A percentile compares a stretch with the other conserved stretches of the same genome.
phyloP scores from a whole-genome alignment of 1,284 basidiomycete species.

The Pseudozyma tsukubaensis region DNA sequence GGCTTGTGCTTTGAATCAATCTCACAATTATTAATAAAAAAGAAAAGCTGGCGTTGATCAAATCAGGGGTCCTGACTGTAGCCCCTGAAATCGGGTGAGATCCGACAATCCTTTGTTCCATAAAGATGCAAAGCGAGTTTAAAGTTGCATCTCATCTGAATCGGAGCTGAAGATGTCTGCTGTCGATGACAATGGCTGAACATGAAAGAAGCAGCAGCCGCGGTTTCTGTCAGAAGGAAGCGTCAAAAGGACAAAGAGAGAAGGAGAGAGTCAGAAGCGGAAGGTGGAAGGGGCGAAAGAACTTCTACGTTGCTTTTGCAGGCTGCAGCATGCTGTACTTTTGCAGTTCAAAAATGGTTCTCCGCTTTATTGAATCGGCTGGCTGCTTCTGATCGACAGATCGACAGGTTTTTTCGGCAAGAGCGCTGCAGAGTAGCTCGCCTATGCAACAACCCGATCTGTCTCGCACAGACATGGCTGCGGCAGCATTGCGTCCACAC shows the following conservation, averaged over 20 bases:
- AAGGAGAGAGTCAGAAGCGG: constrained; percentile 8
- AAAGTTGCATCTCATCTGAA: background rate
- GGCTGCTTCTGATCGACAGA: background rate
- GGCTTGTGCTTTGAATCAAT: background rate
- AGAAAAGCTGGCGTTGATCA: background rate
- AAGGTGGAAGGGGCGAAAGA: no score
- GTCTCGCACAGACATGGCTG: constrained; percentile 13
- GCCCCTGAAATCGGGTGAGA: constrained; percentile 1
- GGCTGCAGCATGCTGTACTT: constrained; percentile 2
- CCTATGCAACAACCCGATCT: constrained; percentile 2
- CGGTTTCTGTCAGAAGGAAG: background rate
- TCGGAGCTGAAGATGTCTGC: background rate
- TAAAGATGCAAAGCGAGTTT: background rate
- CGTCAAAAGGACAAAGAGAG: background rate
- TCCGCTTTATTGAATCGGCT: background rate
- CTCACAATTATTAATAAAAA: background rate
- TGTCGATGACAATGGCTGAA: background rate
- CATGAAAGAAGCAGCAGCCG: no score
- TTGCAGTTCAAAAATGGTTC: constrained; percentile 2
- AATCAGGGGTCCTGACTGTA: constrained; percentile 7
- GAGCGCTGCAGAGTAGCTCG: background rate
- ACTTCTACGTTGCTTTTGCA: constrained; percentile 41
- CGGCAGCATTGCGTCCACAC: no score
- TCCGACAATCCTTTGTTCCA: no score
- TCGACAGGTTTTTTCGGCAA: background rate